A percentile compares a stretch with the other conserved stretches of the same genome.
Conservation (phyloP, 768 basidiomycete species). For the Tricholoma sp. region DNA sequence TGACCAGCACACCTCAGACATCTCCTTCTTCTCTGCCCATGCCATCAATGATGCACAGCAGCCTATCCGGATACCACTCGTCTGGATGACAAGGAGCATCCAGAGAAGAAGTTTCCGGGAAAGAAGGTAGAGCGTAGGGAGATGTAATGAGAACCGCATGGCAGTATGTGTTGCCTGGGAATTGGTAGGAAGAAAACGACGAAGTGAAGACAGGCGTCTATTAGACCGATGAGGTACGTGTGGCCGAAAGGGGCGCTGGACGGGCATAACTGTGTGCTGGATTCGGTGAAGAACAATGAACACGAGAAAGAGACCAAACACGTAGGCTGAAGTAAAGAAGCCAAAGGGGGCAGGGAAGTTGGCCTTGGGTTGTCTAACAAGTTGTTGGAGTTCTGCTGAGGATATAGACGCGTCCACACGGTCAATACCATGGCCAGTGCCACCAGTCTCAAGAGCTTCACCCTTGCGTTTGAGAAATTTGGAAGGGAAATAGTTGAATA, state of each 20-base stretch:
- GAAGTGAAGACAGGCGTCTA: slow-evolving; percentile 24
- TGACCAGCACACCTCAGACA: slow-evolving; percentile 65
- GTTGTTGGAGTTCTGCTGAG: not conserved
- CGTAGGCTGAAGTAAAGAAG: slow-evolving; percentile 72
- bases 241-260: slow-evolving; percentile 28
- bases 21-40: slow-evolving; percentile 48
- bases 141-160: slow-evolving; percentile 54
- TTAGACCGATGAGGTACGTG: slow-evolving; percentile 17
- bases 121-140: slow-evolving; percentile 63
- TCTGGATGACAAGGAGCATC: slow-evolving; percentile 55
- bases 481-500: not conserved
- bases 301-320: slow-evolving; percentile 61
- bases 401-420: not conserved
- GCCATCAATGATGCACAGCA: slow-evolving; percentile 27
- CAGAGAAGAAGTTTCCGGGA: slow-evolving; percentile 52
- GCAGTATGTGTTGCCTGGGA: slow-evolving; percentile 35
- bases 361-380: not conserved
- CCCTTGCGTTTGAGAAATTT: not conserved
- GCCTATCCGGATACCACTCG: slow-evolving; percentile 30
- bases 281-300: slow-evolving; percentile 70
- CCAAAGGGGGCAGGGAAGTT: slow-evolving; percentile 41
- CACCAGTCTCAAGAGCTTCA: not conserved
- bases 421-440: not conserved
- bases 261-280: slow-evolving; percentile 70
- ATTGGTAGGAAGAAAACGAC: not conserved